Percentiles rank a stretch among this genome's conserved stretches.
These are phyloP conservation scores for Polygonum maritimum DNA, from an alignment of 148 eudicot genomes.

Conservation along the genomic window DNA sequence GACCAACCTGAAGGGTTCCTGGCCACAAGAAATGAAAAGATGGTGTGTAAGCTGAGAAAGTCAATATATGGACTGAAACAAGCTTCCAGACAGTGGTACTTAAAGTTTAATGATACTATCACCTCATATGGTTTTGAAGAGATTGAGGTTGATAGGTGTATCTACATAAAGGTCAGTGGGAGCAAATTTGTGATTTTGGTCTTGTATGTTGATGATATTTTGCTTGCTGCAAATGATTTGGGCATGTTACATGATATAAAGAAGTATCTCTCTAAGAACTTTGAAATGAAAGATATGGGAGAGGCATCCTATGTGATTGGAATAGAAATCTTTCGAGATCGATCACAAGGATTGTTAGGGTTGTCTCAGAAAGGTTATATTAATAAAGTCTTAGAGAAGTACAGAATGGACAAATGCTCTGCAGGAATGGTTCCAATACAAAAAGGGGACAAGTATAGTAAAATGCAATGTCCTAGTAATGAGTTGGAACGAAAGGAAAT, in stretches of 20 bases:
- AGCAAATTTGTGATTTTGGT: not conserved
- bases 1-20: not conserved
- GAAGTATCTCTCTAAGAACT: not conserved
- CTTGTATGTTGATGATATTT: conserved; percentile 1
- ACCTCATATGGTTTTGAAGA: not conserved
- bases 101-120: not conserved
- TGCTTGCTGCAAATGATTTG: not conserved
- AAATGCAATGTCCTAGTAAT: not conserved
- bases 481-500: not conserved
- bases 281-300: too few species aligned
- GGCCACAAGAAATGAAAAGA: not conserved
- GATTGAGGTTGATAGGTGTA: not conserved
- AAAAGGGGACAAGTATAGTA: not conserved
- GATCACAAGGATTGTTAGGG: conserved; percentile 3
- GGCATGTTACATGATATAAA: conserved; percentile 4
- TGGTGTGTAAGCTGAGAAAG: not conserved
- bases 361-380: not conserved
- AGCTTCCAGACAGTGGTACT: not conserved
- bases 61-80: conserved; percentile 7
- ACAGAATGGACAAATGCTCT: not conserved
- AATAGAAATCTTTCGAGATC: not conserved
- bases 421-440: not conserved
- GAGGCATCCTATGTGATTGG: too few species aligned
- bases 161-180: not conserved
- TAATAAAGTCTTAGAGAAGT: not conserved